phyloP scores from a whole-genome alignment of 2,329 filamentous ascomycete species.

The Clathrospora elynae region DNA sequence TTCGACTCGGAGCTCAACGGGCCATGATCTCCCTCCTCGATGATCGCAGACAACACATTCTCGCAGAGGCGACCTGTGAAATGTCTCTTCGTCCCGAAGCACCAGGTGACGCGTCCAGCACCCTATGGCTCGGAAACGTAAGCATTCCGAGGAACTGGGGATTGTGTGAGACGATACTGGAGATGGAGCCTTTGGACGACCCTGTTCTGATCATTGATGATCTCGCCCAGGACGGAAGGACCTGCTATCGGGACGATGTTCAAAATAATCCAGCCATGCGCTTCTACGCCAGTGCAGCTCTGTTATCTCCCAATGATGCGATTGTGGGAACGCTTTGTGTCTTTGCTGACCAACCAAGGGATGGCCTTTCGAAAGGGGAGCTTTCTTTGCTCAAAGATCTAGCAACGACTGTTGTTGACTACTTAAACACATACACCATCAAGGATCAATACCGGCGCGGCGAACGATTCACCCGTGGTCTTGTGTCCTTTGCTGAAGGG shows the following conservation, averaged over 20 bases:
- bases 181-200: conserved; percentile 1
- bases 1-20: conserved; percentile 41
- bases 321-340: conserved; percentile 35
- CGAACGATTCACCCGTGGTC: conserved; percentile 39
- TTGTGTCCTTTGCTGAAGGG: conserved; percentile 40
- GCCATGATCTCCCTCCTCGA: conserved; percentile 48
- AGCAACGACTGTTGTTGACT: conserved; percentile 31
- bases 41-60: conserved; percentile 40
- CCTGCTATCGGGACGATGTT: not conserved
- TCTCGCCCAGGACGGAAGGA: not conserved
- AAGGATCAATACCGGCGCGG: conserved; percentile 33
- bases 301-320: conserved; percentile 29
- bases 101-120: conserved; percentile 8
- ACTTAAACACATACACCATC: conserved; percentile 36
- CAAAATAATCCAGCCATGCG: conserved; percentile 8
- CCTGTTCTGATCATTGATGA: conserved; percentile 20
- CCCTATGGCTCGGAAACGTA: conserved; percentile 39
- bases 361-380: conserved; percentile 21
- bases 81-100: conserved; percentile 27
- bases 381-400: conserved; percentile 29
- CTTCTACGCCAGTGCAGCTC: conserved; percentile 39
- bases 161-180: conserved; percentile 31
- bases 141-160: conserved; percentile 37
- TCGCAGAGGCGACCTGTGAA: conserved; percentile 47
- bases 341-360: conserved; percentile 29